Evolutionary conservation across 2,329 filamentous ascomycete species (phyloP), one percentile per base, ranked within the genome.

Genomic region (Huntiella savannae): DNA sequence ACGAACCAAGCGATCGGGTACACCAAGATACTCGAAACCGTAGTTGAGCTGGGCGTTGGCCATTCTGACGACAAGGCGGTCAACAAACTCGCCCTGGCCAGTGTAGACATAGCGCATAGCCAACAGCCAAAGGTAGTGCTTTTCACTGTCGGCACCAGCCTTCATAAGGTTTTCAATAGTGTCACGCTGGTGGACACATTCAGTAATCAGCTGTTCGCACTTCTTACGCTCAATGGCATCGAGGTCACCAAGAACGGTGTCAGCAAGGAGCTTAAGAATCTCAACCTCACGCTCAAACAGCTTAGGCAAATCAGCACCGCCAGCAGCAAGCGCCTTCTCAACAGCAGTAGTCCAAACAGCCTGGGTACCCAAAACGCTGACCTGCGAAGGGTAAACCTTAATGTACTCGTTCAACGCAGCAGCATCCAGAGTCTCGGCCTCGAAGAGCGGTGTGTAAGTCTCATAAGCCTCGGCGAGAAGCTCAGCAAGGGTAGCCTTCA

Each of bases 141-240:
- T 80, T 12, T 84, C 70, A 6, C 79, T 77, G 44, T 70, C 75
- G 19, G 91, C 91, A 48, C 80, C 79, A 40, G 75, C 69, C 40
- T 79, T 72, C 41, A 87, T 73, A 19, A 99, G 75, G 61, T 84
- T 92, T 57, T 88, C 81, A 52, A 96, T 91, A 13, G 81, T 75
- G 60, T 98, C 91, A 51, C 91, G 82, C 62, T 99, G 92, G 59
- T 98, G 91, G 11, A 99, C 91, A 58, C 91, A 96, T 60, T 98
- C 92, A 0, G 92, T 99, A 58, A 99, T 98, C 53, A 98, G 73
- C 62, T 95, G 88, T 61, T 99, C 91, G 62, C 88, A 98, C 67
- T 94, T 95, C 70, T 94, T 94, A 52, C 91, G 75, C 57, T 82
- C 76, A 43, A 95, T 82, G 5, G 84, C 68, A 53, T 87, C 82